phyloP scores from a whole-genome alignment of 805 yeast genomes.

The Wickerhamomyces kurtzmanii region DNA sequence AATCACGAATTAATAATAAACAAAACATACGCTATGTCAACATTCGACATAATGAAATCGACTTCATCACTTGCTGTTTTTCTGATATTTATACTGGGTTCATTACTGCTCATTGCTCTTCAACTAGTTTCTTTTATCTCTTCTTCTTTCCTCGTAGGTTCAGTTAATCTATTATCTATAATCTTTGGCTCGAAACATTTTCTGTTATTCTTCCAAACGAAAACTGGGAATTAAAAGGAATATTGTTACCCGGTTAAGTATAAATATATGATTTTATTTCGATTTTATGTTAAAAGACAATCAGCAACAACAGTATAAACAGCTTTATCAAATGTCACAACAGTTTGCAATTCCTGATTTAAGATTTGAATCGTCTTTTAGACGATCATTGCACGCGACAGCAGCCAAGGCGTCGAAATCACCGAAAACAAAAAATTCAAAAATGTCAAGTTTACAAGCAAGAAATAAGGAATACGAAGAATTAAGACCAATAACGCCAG shows the following conservation, averaged over 20 bases:
- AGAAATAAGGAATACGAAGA: constrained; percentile 4
- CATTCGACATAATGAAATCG: constrained; percentile 79
- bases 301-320: constrained; percentile 1
- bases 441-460: no score
- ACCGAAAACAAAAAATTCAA: not conserved
- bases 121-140: no score
- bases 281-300: not conserved
- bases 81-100: constrained; percentile 83
- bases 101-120: no score
- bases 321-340: constrained; percentile 1
- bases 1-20: constrained; percentile 1
- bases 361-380: constrained; percentile 56
- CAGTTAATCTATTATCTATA: not conserved
- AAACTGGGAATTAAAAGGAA: not conserved
- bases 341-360: constrained; percentile 42
- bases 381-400: constrained; percentile 20
- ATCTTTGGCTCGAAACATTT: not conserved
- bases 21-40: constrained; percentile 66
- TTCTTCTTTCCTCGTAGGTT: no score
- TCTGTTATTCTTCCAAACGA: not conserved
- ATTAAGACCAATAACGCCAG: constrained; percentile 24
- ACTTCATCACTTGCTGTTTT: constrained; percentile 80
- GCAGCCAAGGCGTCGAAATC: no score
- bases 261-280: not conserved
- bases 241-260: not conserved